These are phyloP conservation scores for Salvia rosmarinus DNA, from an alignment of 257 asterid species.

Conservation along the genomic window DNA sequence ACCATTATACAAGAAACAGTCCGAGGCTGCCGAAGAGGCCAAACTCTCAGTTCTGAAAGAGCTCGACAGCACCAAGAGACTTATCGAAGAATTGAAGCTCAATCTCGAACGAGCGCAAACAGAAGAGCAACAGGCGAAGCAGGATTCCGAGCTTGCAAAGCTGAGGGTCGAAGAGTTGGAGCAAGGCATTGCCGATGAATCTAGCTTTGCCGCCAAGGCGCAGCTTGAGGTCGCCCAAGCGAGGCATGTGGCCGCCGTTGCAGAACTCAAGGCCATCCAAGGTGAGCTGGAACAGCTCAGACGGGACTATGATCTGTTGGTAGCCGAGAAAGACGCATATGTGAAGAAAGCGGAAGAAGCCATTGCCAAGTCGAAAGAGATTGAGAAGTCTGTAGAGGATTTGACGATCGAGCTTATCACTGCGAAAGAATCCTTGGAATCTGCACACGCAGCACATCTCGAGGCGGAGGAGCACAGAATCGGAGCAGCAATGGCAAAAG, in stretches of 20 bases:
- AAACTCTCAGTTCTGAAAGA: constrained; percentile 71
- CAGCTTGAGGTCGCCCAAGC: constrained; percentile 96
- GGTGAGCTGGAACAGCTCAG: constrained; percentile 65
- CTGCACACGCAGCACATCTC: constrained; percentile 86
- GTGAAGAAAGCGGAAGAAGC: constrained; percentile 74
- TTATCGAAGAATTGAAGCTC: constrained; percentile 86
- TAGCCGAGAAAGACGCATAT: constrained; percentile 66
- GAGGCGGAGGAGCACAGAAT: constrained; percentile 92
- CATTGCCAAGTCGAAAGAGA: constrained; percentile 56
- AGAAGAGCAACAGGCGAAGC: constrained; percentile 92
- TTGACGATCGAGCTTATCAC: constrained; percentile 80
- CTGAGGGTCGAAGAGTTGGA: constrained; percentile 90
- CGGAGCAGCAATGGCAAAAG: constrained; percentile 79
- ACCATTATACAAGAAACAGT: constrained; percentile 68
- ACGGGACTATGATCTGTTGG: constrained; percentile 53
- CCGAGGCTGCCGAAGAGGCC: constrained; percentile 75
- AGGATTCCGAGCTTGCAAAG: constrained; percentile 89
- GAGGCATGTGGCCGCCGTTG: constrained; percentile 70
- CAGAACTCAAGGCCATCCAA: constrained; percentile 63
- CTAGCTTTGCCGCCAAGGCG: constrained; percentile 89
- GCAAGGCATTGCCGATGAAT: constrained; percentile 82
- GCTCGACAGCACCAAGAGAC: constrained; percentile 75
- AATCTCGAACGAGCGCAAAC: constrained; percentile 87
- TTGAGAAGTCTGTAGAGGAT: constrained; percentile 87
- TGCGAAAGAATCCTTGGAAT: constrained; percentile 74